Conservation (phyloP, 768 basidiomycete species). For the Boletus subcaerulescens region DNA sequence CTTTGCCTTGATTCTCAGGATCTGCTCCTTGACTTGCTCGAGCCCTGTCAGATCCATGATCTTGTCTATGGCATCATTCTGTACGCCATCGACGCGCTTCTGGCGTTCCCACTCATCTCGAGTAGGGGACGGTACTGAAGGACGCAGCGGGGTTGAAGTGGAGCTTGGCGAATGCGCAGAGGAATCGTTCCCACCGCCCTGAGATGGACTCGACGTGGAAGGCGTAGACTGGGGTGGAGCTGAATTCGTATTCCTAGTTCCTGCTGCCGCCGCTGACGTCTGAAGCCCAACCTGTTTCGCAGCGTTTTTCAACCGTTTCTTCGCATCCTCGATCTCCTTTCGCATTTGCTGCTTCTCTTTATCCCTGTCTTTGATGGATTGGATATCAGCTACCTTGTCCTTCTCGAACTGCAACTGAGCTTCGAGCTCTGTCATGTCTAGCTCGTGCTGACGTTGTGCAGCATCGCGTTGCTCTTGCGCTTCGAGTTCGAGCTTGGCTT, state of each 20-base stretch:
- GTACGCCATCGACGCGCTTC: conserved; percentile 53
- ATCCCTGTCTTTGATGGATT: conserved; percentile 11
- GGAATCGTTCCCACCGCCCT: neutral
- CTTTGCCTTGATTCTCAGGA: conserved; percentile 55
- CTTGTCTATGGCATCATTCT: conserved; percentile 51
- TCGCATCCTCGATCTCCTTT: conserved; percentile 11
- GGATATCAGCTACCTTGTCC: conserved; percentile 7
- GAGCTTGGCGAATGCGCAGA: conserved; percentile 1
- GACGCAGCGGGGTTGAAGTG: neutral
- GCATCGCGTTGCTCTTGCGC: conserved; percentile 44
- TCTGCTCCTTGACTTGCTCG: conserved; percentile 57
- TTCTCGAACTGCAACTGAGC: conserved; percentile 9
- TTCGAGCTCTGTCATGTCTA: conserved; percentile 12
- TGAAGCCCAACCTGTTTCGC: conserved; percentile 7
- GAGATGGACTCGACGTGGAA: conserved; percentile 1
- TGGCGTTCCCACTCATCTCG: conserved; percentile 16
- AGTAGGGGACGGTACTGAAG: conserved; percentile 10
- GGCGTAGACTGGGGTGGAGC: neutral
- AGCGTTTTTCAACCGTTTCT: conserved; percentile 1
- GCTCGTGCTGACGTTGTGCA: conserved; percentile 41
- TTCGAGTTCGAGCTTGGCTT: conserved; percentile 38
- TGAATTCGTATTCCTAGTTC: neutral
- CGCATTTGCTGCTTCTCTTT: conserved; percentile 6
- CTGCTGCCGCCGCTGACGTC: too few species aligned
- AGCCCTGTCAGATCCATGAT: conserved; percentile 68